Conservation (phyloP, 2,329 filamentous ascomycete genomes). For the Botryotinia calthae region DNA sequence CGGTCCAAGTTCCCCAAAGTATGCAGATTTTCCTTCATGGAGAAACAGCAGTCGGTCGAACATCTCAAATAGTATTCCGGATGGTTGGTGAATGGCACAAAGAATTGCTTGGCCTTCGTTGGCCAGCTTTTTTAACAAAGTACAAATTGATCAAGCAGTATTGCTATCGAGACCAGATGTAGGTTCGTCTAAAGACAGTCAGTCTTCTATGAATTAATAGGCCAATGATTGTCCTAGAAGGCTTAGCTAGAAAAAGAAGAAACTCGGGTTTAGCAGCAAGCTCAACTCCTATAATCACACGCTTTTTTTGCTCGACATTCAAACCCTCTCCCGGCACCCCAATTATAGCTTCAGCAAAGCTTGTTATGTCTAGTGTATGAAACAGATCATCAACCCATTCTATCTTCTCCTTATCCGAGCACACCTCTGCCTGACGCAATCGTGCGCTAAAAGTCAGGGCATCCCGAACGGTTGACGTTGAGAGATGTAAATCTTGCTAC, state of each 20-base stretch:
- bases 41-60: conserved; percentile 79
- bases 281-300: conserved; percentile 56
- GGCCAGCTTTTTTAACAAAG: conserved; percentile 81
- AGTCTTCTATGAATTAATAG: neutral
- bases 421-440: conserved; percentile 75
- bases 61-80: conserved; percentile 84
- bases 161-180: conserved; percentile 90
- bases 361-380: conserved; percentile 60
- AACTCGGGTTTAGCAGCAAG: conserved; percentile 48
- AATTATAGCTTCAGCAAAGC: conserved; percentile 63
- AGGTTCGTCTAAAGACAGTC: conserved; percentile 67
- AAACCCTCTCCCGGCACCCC: conserved; percentile 53
- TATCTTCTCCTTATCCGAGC: conserved; percentile 72
- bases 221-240: neutral
- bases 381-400: conserved; percentile 68
- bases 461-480: conserved; percentile 78
- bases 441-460: conserved; percentile 85
- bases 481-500: conserved; percentile 85
- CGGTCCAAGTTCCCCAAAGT: conserved; percentile 69
- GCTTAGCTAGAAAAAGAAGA: conserved; percentile 54
- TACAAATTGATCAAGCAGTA: conserved; percentile 84
- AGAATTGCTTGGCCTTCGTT: conserved; percentile 85
- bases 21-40: conserved; percentile 71
- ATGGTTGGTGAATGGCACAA: conserved; percentile 93
- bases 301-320: conserved; percentile 61